Conservation (phyloP, 2,329 filamentous ascomycete species). For the Paracorniculantispora psalliotae region DNA sequence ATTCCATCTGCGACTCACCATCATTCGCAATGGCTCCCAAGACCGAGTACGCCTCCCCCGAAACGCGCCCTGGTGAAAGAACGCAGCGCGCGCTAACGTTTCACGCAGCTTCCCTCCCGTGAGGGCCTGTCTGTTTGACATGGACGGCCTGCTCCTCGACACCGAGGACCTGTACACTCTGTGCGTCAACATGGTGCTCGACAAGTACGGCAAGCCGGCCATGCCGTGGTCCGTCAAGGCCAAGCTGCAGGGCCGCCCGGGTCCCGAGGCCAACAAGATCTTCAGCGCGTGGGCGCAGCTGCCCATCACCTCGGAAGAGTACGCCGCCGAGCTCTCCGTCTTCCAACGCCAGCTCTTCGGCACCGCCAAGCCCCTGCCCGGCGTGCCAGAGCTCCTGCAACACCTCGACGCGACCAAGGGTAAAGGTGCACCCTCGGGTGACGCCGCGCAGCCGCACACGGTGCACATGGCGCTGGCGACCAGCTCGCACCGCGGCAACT, state of each 20-base stretch:
- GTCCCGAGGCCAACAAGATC: constrained; percentile 47
- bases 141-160: constrained; percentile 94
- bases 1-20: neutral
- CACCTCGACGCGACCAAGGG: constrained; percentile 46
- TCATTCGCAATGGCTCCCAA: constrained; percentile 34
- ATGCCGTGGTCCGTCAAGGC: constrained; percentile 96
- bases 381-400: constrained; percentile 63
- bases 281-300: constrained; percentile 79
- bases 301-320: constrained; percentile 68
- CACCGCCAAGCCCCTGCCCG: constrained; percentile 68
- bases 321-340: constrained; percentile 50
- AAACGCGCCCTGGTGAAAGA: neutral
- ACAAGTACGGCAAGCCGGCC: constrained; percentile 63
- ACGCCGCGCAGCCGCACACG: constrained; percentile 23
- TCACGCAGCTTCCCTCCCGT: constrained; percentile 66
- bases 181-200: constrained; percentile 77
- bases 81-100: neutral
- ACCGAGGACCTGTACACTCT: constrained; percentile 85
- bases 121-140: constrained; percentile 93
- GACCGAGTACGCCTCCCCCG: constrained; percentile 36
- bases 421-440: neutral
- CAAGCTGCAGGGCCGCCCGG: constrained; percentile 62
- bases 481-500: constrained; percentile 68
- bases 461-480: constrained; percentile 85
- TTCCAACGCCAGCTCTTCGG: constrained; percentile 73